Percentiles rank a stretch among this genome's conserved stretches.
These are phyloP conservation scores for Trypanosoma melophagium DNA, from an alignment of 208 protist genomes.

Conservation along the genomic window DNA sequence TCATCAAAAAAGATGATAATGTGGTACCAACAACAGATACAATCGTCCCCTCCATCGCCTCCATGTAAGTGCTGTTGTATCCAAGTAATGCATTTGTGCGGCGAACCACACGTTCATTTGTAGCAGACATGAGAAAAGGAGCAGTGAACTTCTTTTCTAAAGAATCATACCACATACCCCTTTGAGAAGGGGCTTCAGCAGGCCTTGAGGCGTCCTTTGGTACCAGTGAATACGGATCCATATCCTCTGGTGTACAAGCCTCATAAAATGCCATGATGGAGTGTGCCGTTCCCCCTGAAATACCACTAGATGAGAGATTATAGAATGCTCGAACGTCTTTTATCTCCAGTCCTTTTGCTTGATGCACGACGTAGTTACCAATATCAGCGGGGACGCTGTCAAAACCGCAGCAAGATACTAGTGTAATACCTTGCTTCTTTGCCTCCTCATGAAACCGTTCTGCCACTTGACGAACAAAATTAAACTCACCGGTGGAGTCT, in stretches of 20 bases:
- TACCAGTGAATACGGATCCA: constrained; percentile 44
- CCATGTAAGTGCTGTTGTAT: constrained; percentile 51
- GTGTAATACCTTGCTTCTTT: constrained; percentile 42
- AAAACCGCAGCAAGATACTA: constrained; percentile 88
- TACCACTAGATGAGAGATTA: constrained; percentile 26
- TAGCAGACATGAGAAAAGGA: constrained; percentile 59
- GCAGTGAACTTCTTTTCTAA: constrained; percentile 41
- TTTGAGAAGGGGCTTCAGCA: constrained; percentile 26
- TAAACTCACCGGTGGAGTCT: constrained; percentile 90
- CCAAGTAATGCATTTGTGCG: constrained; percentile 76
- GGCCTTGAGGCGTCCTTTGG: constrained; percentile 38
- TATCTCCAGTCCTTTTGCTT: constrained; percentile 43
- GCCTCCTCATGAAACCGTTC: constrained; percentile 73
- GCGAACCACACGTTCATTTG: constrained; percentile 79
- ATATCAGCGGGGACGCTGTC: constrained; percentile 87
- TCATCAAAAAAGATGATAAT: constrained; percentile 23
- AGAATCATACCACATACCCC: constrained; percentile 65
- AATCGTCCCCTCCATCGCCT: constrained; percentile 48
- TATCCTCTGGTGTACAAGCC: constrained; percentile 32
- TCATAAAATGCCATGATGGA: constrained; percentile 41
- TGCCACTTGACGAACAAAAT: constrained; percentile 71
- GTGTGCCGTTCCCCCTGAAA: constrained; percentile 71
- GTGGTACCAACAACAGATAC: constrained; percentile 27
- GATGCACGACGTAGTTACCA: constrained; percentile 77
- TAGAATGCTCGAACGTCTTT: constrained; percentile 51